Conservation (phyloP, 768 basidiomycete species). For the Termitomyces heimii region DNA sequence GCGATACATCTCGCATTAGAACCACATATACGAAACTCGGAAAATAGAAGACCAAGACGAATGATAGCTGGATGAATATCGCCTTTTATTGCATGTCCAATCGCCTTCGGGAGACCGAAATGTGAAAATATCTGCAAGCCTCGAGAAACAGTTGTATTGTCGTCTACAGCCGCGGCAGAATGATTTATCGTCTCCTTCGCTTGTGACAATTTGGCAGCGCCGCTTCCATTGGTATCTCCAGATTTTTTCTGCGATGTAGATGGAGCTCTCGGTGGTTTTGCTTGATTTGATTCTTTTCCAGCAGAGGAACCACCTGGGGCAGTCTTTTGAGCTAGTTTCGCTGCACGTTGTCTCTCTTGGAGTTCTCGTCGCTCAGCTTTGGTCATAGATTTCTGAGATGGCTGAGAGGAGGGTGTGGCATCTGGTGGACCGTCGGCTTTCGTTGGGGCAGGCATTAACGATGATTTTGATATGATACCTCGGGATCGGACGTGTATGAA, state of each 20-base stretch:
- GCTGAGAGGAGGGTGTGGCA: constrained; percentile 12
- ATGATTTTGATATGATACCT: neutral
- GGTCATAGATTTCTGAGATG: constrained; percentile 67
- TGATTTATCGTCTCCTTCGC: constrained; percentile 20
- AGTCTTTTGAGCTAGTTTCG: constrained; percentile 51
- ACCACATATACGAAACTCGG: constrained; percentile 88
- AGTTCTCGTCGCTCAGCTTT: constrained; percentile 77
- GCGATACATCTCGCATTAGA: constrained; percentile 96
- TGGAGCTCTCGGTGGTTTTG: constrained; percentile 19
- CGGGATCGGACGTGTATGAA: neutral
- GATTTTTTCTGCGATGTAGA: constrained; percentile 29
- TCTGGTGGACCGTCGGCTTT: constrained; percentile 13
- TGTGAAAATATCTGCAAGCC: constrained; percentile 84
- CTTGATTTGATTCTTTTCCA: constrained; percentile 15
- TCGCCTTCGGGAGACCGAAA: constrained; percentile 68
- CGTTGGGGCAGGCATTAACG: constrained; percentile 27
- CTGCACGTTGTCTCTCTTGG: constrained; percentile 75
- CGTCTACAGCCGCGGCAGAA: constrained; percentile 18
- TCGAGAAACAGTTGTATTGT: constrained; percentile 39
- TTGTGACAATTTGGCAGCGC: constrained; percentile 6
- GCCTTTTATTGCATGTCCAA: constrained; percentile 55
- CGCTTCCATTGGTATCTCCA: constrained; percentile 19
- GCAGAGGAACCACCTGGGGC: constrained; percentile 16
- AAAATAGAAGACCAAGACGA: constrained; percentile 83
- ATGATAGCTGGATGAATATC: constrained; percentile 90